Conservation (phyloP, 2,329 filamentous ascomycete genomes). For the Ceratocystis papillata region DNA sequence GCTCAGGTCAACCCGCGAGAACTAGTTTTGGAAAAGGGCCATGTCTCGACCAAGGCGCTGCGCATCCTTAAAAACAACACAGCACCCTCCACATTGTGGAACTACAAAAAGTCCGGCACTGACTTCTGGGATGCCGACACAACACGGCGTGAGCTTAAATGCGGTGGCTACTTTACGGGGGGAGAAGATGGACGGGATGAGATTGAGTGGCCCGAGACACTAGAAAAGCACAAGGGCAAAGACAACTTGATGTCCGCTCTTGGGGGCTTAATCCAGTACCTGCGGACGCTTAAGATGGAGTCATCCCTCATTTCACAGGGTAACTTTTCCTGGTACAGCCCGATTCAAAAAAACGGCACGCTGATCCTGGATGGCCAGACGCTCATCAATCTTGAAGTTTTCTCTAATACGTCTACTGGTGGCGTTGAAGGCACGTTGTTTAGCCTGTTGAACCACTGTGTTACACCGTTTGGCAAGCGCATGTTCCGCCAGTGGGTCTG, state of each 20-base stretch:
- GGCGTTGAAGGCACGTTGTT: slow-evolving; percentile 79
- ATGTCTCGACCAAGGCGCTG: slow-evolving; percentile 74
- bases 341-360: slow-evolving; percentile 81
- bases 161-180: slow-evolving; percentile 64
- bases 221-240: slow-evolving; percentile 63
- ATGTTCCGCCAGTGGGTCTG: slow-evolving; percentile 96
- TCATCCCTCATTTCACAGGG: slow-evolving; percentile 75
- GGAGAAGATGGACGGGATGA: slow-evolving; percentile 40
- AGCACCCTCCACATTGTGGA: slow-evolving; percentile 86
- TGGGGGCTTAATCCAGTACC: slow-evolving; percentile 78
- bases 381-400: slow-evolving; percentile 94
- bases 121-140: slow-evolving; percentile 88
- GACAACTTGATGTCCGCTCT: slow-evolving; percentile 82
- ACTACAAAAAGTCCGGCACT: slow-evolving; percentile 70
- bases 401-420: slow-evolving; percentile 84
- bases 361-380: slow-evolving; percentile 91
- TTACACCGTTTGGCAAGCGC: slow-evolving; percentile 93
- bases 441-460: slow-evolving; percentile 78
- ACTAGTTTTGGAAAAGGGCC: slow-evolving; percentile 77
- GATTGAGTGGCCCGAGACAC: slow-evolving; percentile 61
- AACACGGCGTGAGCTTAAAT: slow-evolving; percentile 69
- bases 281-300: slow-evolving; percentile 79
- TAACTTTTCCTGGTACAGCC: slow-evolving; percentile 85
- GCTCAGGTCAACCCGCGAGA: slow-evolving; percentile 86
- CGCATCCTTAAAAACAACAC: slow-evolving; percentile 96